Percentiles rank a stretch among this genome's conserved stretches.
phyloP scores from a whole-genome alignment of 2,329 filamentous ascomycete genomes.

The Phialocephala sp. region DNA sequence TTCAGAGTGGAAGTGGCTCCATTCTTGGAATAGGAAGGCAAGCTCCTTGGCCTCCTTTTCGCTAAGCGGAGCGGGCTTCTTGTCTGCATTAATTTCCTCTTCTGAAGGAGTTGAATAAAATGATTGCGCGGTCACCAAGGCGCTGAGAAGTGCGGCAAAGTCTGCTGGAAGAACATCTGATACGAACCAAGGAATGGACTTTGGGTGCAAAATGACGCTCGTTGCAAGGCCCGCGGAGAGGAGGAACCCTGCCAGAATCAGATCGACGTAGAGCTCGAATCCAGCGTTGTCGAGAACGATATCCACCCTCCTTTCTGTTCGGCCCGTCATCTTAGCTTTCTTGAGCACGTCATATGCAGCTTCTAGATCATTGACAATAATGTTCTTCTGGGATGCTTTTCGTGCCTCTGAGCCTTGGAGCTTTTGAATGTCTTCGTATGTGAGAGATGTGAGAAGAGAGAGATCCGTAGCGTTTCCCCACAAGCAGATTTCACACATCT shows the following conservation, averaged over 20 bases:
- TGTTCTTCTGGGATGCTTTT: constrained; percentile 88
- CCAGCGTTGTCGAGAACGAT: constrained; percentile 97
- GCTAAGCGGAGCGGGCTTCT: constrained; percentile 65
- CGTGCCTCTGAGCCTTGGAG: constrained; percentile 88
- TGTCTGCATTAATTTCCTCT: constrained; percentile 64
- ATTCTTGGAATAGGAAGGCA: constrained; percentile 79
- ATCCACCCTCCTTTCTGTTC: constrained; percentile 79
- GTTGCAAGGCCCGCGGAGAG: constrained; percentile 86
- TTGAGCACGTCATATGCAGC: constrained; percentile 73
- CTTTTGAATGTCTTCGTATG: constrained; percentile 96
- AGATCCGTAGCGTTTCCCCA: constrained; percentile 98
- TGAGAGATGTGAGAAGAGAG: constrained; percentile 85
- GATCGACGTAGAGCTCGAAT: constrained; percentile 95
- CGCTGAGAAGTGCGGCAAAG: constrained; percentile 81
- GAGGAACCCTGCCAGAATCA: constrained; percentile 89
- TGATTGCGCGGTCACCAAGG: constrained; percentile 74
- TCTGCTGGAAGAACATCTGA: constrained; percentile 90
- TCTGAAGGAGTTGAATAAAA: constrained; percentile 82
- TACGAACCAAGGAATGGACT: constrained; percentile 97
- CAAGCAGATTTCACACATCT: constrained; percentile 95
- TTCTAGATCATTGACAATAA: constrained; percentile 84
- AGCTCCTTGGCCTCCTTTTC: constrained; percentile 72
- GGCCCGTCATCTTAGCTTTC: constrained; percentile 65
- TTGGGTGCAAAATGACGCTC: constrained; percentile 86
- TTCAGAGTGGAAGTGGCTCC: constrained; percentile 79